Conservation (phyloP, 208 protist species). For the Acanthamoeba rhysodes region DNA sequence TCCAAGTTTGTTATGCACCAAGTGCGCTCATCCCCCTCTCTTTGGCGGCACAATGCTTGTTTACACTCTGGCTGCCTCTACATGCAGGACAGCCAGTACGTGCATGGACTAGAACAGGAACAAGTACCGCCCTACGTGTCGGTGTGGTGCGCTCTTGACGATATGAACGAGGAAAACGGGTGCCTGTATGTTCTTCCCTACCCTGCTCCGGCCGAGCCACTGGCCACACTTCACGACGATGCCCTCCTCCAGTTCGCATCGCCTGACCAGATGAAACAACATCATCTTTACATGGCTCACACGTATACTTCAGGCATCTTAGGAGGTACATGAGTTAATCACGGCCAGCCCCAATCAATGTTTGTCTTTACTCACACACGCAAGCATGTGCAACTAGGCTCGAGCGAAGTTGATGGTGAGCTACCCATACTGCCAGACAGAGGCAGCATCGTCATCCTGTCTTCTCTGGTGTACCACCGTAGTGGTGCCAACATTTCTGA, state of each 20-base stretch:
- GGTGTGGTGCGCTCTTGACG: constrained; percentile 73
- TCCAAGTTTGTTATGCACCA: constrained; percentile 70
- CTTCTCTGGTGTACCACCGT: constrained; percentile 59
- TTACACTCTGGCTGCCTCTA: background rate
- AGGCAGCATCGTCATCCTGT: constrained; percentile 66
- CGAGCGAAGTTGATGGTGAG: constrained; percentile 12
- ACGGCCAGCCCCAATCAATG: no score
- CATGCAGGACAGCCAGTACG: constrained; percentile 67
- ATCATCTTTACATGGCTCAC: constrained; percentile 39
- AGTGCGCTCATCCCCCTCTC: background rate
- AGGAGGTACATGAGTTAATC: background rate
- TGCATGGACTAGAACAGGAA: constrained; percentile 8
- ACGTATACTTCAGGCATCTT: background rate
- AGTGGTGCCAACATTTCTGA: constrained; percentile 60
- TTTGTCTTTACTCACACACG: background rate
- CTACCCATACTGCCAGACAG: background rate
- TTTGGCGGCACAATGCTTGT: background rate
- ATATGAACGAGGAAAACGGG: constrained; percentile 74
- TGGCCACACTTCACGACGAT: background rate
- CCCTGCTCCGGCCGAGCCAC: background rate
- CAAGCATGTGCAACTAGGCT: background rate
- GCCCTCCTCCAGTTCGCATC: background rate
- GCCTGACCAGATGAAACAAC: background rate
- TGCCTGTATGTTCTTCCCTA: constrained; percentile 74
- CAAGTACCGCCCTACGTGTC: constrained; percentile 65